Conservation (phyloP, 2,329 filamentous ascomycete genomes). For the Cordyceps fumosorosea region DNA sequence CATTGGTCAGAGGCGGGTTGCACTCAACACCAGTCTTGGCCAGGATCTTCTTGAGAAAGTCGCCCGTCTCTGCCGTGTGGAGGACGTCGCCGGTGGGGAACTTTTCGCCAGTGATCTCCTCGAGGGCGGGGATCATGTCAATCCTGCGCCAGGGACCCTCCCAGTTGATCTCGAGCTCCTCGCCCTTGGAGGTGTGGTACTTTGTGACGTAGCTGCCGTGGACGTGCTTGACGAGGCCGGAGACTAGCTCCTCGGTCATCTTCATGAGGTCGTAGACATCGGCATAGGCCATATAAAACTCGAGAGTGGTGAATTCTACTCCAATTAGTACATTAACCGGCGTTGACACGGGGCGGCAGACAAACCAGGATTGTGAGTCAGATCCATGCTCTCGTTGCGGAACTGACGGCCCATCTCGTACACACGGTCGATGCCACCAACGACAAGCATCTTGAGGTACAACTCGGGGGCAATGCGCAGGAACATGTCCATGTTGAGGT, state of each 20-base stretch:
- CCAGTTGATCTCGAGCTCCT: slow-evolving; percentile 92
- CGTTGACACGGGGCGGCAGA: not conserved
- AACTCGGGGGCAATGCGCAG: slow-evolving; percentile 93
- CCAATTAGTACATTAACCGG: slow-evolving; percentile 8
- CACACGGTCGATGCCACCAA: slow-evolving; percentile 88
- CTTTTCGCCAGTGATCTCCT: slow-evolving; percentile 84
- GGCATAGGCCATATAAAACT: slow-evolving; percentile 94
- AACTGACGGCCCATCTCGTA: slow-evolving; percentile 96
- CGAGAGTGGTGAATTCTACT: slow-evolving; percentile 89
- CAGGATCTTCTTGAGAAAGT: slow-evolving; percentile 76
- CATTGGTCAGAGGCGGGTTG: slow-evolving; percentile 82
- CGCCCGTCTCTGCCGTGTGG: slow-evolving; percentile 81
- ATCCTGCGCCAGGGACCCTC: slow-evolving; percentile 86
- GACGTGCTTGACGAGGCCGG: slow-evolving; percentile 78
- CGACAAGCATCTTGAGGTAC: slow-evolving; percentile 92
- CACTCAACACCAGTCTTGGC: slow-evolving; percentile 90
- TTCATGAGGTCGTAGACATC: slow-evolving; percentile 79
- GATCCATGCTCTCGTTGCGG: slow-evolving; percentile 70
- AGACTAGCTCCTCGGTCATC: slow-evolving; percentile 88
- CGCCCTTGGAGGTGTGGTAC: slow-evolving; percentile 80
- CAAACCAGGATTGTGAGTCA: slow-evolving; percentile 72
- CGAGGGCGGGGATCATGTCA: slow-evolving; percentile 83
- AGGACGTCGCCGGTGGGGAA: slow-evolving; percentile 87
- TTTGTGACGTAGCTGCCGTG: slow-evolving; percentile 79
- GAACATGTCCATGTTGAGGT: slow-evolving; percentile 88